phyloP scores from a whole-genome alignment of 495 filamentous ascomycete species.

The Daldinia grandis region DNA sequence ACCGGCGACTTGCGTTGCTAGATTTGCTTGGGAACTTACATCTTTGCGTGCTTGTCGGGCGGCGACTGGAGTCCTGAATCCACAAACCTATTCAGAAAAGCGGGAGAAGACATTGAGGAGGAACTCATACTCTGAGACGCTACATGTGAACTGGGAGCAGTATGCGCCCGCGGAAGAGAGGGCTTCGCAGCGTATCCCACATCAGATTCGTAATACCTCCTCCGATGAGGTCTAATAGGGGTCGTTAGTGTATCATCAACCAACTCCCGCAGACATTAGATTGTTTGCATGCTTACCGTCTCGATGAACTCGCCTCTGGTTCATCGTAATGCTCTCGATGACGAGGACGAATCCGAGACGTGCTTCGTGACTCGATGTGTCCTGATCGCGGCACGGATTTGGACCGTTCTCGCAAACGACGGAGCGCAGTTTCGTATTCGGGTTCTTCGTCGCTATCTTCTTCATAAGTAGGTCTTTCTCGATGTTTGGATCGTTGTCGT shows the following conservation, averaged over 20 bases:
- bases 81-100: conserved; percentile 48
- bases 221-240: conserved; percentile 35
- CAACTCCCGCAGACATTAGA: neutral
- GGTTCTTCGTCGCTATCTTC: conserved; percentile 46
- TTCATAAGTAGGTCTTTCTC: conserved; percentile 31
- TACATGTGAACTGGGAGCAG: conserved; percentile 47
- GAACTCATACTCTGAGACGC: conserved; percentile 52
- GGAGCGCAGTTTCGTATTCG: conserved; percentile 35
- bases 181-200: conserved; percentile 39
- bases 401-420: conserved; percentile 38
- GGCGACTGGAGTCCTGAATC: conserved; percentile 39
- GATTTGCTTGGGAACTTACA: conserved; percentile 43
- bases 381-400: conserved; percentile 34
- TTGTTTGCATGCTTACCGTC: conserved; percentile 46
- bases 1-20: neutral
- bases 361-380: conserved; percentile 39
- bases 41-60: conserved; percentile 44
- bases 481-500: conserved; percentile 36
- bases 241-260: conserved; percentile 29
- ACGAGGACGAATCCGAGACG: conserved; percentile 27
- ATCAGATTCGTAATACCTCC: conserved; percentile 53
- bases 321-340: conserved; percentile 44
- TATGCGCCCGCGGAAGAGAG: conserved; percentile 46
- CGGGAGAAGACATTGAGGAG: conserved; percentile 48
- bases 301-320: conserved; percentile 46